Percentiles rank a stretch among this genome's conserved stretches.
These are phyloP conservation scores for Penicillium griseofulvum DNA, from an alignment of 2,329 filamentous ascomycete genomes.

Conservation along the genomic window DNA sequence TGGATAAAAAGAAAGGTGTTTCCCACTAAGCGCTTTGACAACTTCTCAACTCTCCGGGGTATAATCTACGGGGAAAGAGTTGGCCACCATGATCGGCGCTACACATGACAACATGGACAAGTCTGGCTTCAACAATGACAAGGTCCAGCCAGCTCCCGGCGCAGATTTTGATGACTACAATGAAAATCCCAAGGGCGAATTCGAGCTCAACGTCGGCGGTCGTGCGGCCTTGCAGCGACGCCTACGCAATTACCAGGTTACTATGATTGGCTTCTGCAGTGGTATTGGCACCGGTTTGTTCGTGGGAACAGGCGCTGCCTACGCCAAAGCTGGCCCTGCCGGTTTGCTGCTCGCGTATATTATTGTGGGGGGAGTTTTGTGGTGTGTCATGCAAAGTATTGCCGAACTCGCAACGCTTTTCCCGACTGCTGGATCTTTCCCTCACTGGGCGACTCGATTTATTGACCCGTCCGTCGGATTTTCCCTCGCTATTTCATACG, in stretches of 20 bases:
- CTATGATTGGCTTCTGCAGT: constrained; percentile 35
- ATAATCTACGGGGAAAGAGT: not conserved
- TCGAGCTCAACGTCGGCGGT: constrained; percentile 35
- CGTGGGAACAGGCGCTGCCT: constrained; percentile 71
- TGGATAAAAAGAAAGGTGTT: constrained; percentile 7
- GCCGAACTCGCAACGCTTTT: constrained; percentile 89
- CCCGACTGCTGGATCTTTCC: constrained; percentile 86
- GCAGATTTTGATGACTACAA: constrained; percentile 13
- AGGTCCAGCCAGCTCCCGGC: constrained; percentile 13
- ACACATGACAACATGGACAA: constrained; percentile 14
- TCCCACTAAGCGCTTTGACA: not conserved
- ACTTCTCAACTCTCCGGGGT: not conserved
- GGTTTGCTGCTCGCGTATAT: constrained; percentile 64
- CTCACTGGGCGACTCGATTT: constrained; percentile 85
- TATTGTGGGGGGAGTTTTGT: constrained; percentile 74
- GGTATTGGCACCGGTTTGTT: constrained; percentile 71
- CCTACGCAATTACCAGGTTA: constrained; percentile 35
- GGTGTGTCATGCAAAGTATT: constrained; percentile 83
- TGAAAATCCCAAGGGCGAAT: constrained; percentile 22
- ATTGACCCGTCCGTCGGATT: constrained; percentile 90
- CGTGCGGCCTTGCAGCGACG: constrained; percentile 34
- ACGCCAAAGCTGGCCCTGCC: constrained; percentile 70
- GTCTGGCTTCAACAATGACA: constrained; percentile 9
- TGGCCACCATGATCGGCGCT: not conserved
- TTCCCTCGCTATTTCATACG: constrained; percentile 72